These are phyloP conservation scores for Lipomyces kockii DNA, from an alignment of 805 yeast species.

Conservation along the genomic window DNA sequence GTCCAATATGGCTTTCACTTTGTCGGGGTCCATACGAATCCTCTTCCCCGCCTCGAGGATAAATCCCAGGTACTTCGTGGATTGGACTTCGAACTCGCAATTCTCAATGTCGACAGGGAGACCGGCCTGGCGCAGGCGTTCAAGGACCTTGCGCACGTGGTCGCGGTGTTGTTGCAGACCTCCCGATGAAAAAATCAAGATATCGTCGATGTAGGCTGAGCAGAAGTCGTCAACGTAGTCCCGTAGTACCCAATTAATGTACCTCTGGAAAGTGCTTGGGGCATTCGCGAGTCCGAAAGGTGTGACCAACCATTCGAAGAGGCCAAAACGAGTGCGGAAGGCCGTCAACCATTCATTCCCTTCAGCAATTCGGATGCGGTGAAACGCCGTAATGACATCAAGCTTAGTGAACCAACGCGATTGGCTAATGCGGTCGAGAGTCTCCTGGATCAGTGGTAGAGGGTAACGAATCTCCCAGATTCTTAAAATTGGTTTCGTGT, in stretches of 20 bases:
- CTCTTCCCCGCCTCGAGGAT: constrained; percentile 8
- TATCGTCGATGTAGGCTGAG: background rate
- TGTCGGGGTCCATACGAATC: constrained; percentile 12
- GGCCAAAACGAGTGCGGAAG: constrained; percentile 24
- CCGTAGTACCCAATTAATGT: background rate
- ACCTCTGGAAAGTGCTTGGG: constrained; percentile 32
- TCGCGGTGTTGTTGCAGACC: background rate
- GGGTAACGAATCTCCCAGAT: too few relatives aligned
- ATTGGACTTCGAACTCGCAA: background rate
- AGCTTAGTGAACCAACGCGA: background rate
- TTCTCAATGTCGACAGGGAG: background rate
- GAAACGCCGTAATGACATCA: constrained; percentile 7
- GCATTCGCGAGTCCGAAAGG: constrained; percentile 38
- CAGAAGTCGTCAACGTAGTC: background rate
- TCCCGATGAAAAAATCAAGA: too few relatives aligned
- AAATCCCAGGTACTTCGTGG: background rate
- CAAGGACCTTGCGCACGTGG: constrained; percentile 8
- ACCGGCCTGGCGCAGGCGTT: background rate
- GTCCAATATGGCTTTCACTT: constrained; percentile 13
- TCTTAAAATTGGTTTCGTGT: too few relatives aligned
- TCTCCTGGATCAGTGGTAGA: constrained; percentile 4
- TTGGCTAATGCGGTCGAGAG: background rate
- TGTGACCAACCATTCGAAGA: constrained; percentile 34
- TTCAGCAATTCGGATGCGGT: constrained; percentile 4
- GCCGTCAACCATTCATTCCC: constrained; percentile 26